Evolutionary conservation across 2,329 filamentous ascomycete species (phyloP), one percentile per base, ranked within the genome.

Genomic region (Achaetomium macrosporum): DNA sequence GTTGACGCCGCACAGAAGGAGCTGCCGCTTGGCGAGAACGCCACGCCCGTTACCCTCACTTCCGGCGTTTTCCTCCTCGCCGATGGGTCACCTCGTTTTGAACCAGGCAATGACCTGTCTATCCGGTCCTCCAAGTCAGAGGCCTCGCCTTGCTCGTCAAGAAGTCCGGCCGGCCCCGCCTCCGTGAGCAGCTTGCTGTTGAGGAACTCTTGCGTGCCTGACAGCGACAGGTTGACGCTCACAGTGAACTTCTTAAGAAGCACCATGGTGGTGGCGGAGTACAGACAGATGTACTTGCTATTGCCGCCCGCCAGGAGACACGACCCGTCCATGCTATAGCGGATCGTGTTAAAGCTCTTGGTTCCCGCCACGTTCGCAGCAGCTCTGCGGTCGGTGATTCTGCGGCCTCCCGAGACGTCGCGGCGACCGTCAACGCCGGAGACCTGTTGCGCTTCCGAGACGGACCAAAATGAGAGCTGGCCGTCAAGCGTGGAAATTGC

Each of bases 251-350:
- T 96, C 69, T 95, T 96, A 51, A 97, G 76, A 11, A 99, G 74
- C 0, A 93, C 90, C 68, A 93, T 90, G 0, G 92, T 95, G 53
- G 84, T 84, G 31, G 95, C 89, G n/a, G 95, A 92, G 71, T 99
- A 99, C 53, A 99, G 71, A 67, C 93, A 97, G 48, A 99, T 96
- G 69, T 95, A 96, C 73, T 99, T 99, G 83, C 90, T 96, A 76
- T 93, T 96, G 31, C 93, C 93, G 44, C 83, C 91, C 1, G 92
- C 93, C 39, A 99, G 76, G 11, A 99, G 76, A 63, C 93, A 96
- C 57, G 83, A 88, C 12, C 93, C 93, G 66, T 99, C 93, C 1
- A 89, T 87, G 67, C 90, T 96, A 72, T 97, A 99, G 50, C 82
- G 83, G 59, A 99, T 88, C 7, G 87, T 87, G 64, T 81, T 85